Evolutionary conservation across 306 rosid species (phyloP).

Genomic region (Trifolium pratense): DNA sequence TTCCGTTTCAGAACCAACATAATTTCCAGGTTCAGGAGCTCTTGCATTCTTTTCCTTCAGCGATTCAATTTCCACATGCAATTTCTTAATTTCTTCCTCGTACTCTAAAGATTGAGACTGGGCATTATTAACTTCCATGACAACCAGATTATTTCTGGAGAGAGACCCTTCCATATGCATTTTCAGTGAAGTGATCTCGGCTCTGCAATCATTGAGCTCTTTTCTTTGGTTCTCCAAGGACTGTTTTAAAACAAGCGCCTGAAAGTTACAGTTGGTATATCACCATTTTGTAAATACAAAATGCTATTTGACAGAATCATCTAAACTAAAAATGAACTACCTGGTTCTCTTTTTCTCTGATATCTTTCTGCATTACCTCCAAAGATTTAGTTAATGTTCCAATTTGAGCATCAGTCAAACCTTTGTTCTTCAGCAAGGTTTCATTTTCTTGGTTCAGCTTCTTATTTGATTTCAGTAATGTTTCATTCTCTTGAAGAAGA

Average conservation of each 20-base stretch:
- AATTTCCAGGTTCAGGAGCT: constrained; percentile 50
- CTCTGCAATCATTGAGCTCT: constrained; percentile 79
- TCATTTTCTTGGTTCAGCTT: constrained; percentile 68
- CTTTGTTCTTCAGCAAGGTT: constrained; percentile 66
- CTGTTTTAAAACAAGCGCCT: constrained; percentile 80
- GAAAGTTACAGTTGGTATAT: constrained; percentile 45
- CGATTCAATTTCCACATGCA: constrained; percentile 72
- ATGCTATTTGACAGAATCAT: constrained; percentile 37
- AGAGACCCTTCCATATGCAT: constrained; percentile 76
- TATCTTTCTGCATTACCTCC: constrained; percentile 81
- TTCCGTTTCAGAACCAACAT: constrained; percentile 52
- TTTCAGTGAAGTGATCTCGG: constrained; percentile 90
- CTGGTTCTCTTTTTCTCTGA: constrained; percentile 80
- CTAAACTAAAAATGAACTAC: constrained; percentile 54
- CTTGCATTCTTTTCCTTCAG: constrained; percentile 55
- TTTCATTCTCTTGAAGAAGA: constrained; percentile 67
- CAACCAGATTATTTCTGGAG: constrained; percentile 51
- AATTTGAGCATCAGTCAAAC: constrained; percentile 69
- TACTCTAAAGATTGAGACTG: constrained; percentile 64
- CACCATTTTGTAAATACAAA: constrained; percentile 30
- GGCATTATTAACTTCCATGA: constrained; percentile 52
- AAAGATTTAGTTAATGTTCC: constrained; percentile 72
- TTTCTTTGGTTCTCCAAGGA: constrained; percentile 79
- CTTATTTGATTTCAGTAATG: constrained; percentile 63
- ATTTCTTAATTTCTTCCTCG: constrained; percentile 81